These are phyloP conservation scores for Mycena vulgaris DNA, from an alignment of 768 basidiomycete genomes.

Conservation along the genomic window DNA sequence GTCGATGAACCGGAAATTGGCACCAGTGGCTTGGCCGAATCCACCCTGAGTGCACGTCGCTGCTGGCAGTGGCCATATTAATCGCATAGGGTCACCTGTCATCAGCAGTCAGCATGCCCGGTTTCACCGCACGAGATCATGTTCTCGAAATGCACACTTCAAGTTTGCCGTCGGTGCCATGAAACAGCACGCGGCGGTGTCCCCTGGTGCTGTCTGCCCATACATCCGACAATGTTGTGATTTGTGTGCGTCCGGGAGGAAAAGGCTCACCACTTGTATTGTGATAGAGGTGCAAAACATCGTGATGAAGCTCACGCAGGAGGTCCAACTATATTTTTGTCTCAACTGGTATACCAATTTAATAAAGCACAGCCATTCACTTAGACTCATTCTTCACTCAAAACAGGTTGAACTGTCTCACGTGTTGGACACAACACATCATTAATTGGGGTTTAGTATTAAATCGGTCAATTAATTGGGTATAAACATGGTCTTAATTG, in stretches of 20 bases:
- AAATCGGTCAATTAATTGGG: too few relatives aligned
- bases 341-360: too few relatives aligned
- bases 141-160: not conserved
- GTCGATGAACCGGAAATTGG: too few relatives aligned
- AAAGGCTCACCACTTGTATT: not conserved
- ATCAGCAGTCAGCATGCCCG: not conserved
- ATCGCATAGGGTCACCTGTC: not conserved
- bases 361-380: too few relatives aligned
- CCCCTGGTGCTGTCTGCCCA: not conserved
- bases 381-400: too few relatives aligned
- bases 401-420: too few relatives aligned
- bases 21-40: too few relatives aligned
- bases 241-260: not conserved
- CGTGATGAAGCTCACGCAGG: constrained; percentile 1
- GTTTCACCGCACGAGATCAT: not conserved
- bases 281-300: constrained; percentile 8
- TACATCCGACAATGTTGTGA: not conserved
- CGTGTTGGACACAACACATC: too few relatives aligned
- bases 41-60: too few relatives aligned
- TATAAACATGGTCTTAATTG: too few relatives aligned
- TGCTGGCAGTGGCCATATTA: not conserved
- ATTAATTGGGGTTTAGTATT: too few relatives aligned
- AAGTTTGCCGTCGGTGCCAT: not conserved
- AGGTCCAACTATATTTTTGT: too few relatives aligned
- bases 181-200: not conserved